Percentiles rank a stretch among this genome's conserved stretches.
These are phyloP conservation scores for Tetraselmis chui DNA, from an alignment of 139 green algal species.

Conservation along the genomic window DNA sequence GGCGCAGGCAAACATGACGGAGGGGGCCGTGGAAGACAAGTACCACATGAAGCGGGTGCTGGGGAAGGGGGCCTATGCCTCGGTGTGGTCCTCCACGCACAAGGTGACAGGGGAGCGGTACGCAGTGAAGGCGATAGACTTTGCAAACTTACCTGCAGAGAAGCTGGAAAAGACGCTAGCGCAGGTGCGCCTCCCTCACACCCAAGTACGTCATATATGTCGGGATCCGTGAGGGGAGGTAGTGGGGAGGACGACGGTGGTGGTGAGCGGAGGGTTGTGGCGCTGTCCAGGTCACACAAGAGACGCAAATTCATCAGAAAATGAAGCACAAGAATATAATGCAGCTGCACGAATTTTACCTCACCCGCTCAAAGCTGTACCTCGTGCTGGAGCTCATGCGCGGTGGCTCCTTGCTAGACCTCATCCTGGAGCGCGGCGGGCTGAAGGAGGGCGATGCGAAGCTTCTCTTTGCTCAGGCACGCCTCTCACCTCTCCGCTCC, in stretches of 20 bases:
- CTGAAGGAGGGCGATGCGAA: not conserved
- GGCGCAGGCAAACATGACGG: not conserved
- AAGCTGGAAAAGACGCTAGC: not conserved
- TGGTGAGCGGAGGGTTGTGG: not conserved
- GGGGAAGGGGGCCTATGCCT: conserved; percentile 8
- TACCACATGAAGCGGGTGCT: conserved; percentile 1
- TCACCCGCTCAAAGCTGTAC: conserved; percentile 16
- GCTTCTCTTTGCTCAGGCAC: not conserved
- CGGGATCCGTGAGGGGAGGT: too few species aligned
- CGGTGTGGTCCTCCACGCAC: conserved; percentile 2
- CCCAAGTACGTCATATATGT: too few species aligned
- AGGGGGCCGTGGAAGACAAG: not conserved
- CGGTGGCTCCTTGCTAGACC: not conserved
- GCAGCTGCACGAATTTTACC: conserved; percentile 15
- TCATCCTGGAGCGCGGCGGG: not conserved
- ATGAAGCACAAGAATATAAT: conserved; percentile 19
- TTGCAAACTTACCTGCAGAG: not conserved
- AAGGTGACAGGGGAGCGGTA: not conserved
- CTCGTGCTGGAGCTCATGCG: conserved; percentile 19
- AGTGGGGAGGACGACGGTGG: not conserved
- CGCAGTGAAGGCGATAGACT: conserved; percentile 16
- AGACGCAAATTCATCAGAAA: conserved; percentile 5
- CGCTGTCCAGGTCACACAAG: not conserved
- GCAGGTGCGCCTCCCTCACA: not conserved
- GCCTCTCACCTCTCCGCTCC: too few species aligned